Conservation (phyloP, 139 green algal species). For the Astrephomene gubernaculifera region DNA sequence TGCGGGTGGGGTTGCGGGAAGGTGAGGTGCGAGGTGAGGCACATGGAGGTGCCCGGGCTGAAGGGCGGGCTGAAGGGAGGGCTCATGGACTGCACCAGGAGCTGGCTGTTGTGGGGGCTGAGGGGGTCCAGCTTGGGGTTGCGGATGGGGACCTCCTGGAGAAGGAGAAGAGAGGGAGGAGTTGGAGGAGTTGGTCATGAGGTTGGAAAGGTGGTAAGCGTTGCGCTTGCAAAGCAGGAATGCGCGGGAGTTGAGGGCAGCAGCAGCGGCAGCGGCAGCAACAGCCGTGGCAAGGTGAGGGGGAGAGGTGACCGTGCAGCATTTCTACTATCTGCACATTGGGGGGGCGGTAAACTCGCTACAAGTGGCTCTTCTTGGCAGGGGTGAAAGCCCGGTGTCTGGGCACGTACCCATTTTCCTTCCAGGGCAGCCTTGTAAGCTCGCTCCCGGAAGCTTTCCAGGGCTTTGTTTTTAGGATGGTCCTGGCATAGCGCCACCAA, state of each 20-base stretch:
- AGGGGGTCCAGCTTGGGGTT: constrained; percentile 72
- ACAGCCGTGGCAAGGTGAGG: too few species aligned
- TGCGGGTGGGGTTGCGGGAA: neutral
- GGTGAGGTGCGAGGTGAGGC: neutral
- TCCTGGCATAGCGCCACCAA: constrained; percentile 92
- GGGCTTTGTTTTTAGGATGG: constrained; percentile 71
- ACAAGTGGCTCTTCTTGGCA: too few species aligned
- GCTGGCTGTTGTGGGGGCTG: constrained; percentile 54
- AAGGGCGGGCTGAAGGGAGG: constrained; percentile 8
- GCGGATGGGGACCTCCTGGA: constrained; percentile 82
- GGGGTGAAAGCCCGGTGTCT: too few species aligned
- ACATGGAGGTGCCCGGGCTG: neutral
- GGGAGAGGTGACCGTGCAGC: too few species aligned
- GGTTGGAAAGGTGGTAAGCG: too few species aligned
- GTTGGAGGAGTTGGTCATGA: too few species aligned
- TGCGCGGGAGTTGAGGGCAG: too few species aligned
- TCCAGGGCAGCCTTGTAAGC: constrained; percentile 84
- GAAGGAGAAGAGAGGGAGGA: neutral
- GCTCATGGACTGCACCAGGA: neutral
- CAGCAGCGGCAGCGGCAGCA: too few species aligned
- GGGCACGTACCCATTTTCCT: constrained; percentile 78
- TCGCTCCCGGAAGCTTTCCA: constrained; percentile 64
- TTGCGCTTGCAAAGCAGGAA: too few species aligned
- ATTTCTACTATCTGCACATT: too few species aligned
- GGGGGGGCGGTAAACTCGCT: too few species aligned